Base-by-base conservation (phyloP, 441 rosid species). In the Erysimum cheiri region DNA sequence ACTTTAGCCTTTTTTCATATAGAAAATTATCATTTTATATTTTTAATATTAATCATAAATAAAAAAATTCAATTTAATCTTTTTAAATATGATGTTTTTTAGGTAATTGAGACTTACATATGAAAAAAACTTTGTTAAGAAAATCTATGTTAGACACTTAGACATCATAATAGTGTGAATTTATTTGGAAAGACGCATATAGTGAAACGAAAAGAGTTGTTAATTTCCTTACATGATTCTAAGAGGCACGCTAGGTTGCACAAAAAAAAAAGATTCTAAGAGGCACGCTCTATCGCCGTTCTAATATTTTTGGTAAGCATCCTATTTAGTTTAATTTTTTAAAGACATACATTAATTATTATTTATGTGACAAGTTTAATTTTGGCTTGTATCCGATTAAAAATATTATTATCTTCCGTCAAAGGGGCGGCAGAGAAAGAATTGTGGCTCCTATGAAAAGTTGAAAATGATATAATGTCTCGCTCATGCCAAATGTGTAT, bases 341-440 rank as follows among this genome's bases (percentile, higher is more conserved):
- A 11, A 10, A 24, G 28, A 14, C 19, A 40, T 29, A 4, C 22
- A 46, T 13, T 53, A 55, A 3, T 22, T 56, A 32, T 44, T 43
- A 44, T 43, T 6, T 22, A 14, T 33, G 4, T 57, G 56, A 67
- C n/a, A 11, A 43, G 28, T 32, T 22, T 5, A 56, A 2, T 24
- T 54, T 68, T 35, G 33, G 46, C 36, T 35, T 68, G 17, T 57
- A 44, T 57, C 37, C 11, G 15, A 36, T 4, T 24, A 15, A 14
- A 22, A 41, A 8, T 33, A 55, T 22, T 55, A 41, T 22, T 14
- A 2, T 8, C 11, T 57, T n/a, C 11, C 36, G 56, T 57, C 54
- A 55, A 57, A 44, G 56, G 56, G 47, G 72, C 72, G 64, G 72
- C 48, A 35, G 8, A 40, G 46, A 44, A 44, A 35, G 6, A 46